phyloP scores from a whole-genome alignment of 352 stramenopile genomes.

The Globisporangium okanoganense region DNA sequence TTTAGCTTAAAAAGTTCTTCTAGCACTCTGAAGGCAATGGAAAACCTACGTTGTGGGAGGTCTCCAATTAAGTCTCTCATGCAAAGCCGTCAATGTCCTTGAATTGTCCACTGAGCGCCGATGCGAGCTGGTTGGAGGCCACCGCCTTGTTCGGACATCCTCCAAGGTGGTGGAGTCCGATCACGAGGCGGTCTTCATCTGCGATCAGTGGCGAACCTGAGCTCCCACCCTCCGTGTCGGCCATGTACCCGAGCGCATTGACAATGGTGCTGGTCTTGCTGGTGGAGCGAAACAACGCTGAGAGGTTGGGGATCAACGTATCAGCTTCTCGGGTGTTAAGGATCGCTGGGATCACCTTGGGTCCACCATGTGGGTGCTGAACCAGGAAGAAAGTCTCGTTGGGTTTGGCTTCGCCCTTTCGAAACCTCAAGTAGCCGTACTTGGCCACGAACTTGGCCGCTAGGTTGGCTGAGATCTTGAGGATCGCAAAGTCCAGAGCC shows the following conservation, averaged over 20 bases:
- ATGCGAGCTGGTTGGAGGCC: neutral
- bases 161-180: neutral
- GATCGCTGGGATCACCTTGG: constrained; percentile 30
- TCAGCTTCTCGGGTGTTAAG: neutral
- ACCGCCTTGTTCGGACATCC: neutral
- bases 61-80: neutral
- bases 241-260: neutral
- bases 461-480: constrained; percentile 36
- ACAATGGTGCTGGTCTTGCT: neutral
- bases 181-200: neutral
- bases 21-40: neutral
- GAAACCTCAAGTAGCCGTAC: constrained; percentile 60
- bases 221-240: neutral
- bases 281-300: constrained; percentile 2
- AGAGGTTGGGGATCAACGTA: neutral
- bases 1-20: no score
- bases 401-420: constrained; percentile 28
- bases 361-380: constrained; percentile 48
- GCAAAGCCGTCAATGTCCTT: neutral
- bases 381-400: constrained; percentile 50
- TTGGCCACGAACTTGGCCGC: constrained; percentile 24
- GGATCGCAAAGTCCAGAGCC: constrained; percentile 49
- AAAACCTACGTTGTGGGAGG: neutral
- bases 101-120: neutral
- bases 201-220: neutral